Evolutionary conservation across 2,329 filamentous ascomycete species (phyloP), one percentile per base, ranked within the genome.

Genomic region (Verticillium dahliae): DNA sequence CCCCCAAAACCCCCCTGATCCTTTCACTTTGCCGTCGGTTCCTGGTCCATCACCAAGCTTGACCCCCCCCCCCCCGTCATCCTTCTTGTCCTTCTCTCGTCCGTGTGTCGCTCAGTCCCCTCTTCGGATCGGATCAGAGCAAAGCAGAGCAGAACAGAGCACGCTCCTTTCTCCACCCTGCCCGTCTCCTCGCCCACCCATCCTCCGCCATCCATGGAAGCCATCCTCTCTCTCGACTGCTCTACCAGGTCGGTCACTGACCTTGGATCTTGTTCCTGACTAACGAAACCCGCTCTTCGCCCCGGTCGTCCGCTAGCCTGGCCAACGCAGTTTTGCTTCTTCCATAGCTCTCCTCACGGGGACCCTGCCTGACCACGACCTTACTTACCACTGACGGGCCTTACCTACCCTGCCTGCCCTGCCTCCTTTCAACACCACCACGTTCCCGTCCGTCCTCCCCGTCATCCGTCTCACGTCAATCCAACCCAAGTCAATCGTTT

Each of bases 191-290:
- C 35, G 45, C 54, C 57, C 35, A 37, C 54, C 57, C 39, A 27
- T n/a, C 37, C 15, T 31, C n/a, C 33, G 45, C 59, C 52, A 57
- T 57, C 57, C 52, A 22, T 22, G 18, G 18, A 22, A 22, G 18
- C 18, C 18, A 37, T 45, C 27, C 27, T 27, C 27, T 27, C 27
- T 27, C 27, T 27, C 27, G 27, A 27, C 27, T 27, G 27, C 4
- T 27, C 56, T 56, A 59, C 39, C 60, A 60, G 45, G 41, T 56
- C 59, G 56, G 54, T 59, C 55, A 59, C 45, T 63, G 63, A 35
- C 50, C 62, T 38, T 59, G 62, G 27, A 52, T 22, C 58, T 39
- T 58, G 41, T 37, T 56, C 62, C 62, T 45, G 50, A 34, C 60
- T 54, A 33, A 57, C 59, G 27, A n/a, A 38, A 52, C 58, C 62